Conservation (phyloP, 441 rosid genomes). For the Isatis lusitanica region DNA sequence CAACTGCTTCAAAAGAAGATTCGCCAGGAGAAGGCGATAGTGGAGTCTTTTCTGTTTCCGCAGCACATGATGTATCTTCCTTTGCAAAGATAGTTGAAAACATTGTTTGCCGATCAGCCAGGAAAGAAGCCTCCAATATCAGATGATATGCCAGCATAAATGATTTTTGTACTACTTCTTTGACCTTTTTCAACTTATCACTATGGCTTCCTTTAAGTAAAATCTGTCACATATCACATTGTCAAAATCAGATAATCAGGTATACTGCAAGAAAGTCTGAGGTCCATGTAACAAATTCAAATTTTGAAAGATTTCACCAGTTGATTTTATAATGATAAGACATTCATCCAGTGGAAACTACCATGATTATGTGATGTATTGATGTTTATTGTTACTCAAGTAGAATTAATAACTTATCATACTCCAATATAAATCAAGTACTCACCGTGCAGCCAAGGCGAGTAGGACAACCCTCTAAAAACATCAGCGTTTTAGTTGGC, state of each 20-base stretch:
- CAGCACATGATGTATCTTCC: constrained; percentile 36
- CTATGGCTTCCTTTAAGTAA: constrained; percentile 88
- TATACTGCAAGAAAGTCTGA: constrained; percentile 9
- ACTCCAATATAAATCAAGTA: constrained; percentile 22
- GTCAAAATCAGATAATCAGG: constrained; percentile 20
- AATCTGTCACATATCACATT: constrained; percentile 58
- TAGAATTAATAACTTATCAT: not conserved
- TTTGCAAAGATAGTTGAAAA: constrained; percentile 61
- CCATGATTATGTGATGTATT: not conserved
- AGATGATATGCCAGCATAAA: constrained; percentile 79
- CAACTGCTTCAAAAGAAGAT: constrained; percentile 37
- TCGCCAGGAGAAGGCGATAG: constrained; percentile 40
- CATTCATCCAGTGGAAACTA: not conserved
- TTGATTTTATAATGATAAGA: not conserved
- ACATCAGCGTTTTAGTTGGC: constrained; percentile 89
- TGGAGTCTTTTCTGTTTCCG: constrained; percentile 34
- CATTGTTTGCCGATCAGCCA: constrained; percentile 86
- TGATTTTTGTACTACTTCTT: constrained; percentile 73
- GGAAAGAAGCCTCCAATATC: constrained; percentile 89
- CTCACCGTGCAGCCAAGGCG: constrained; percentile 92
- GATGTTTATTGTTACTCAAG: not conserved
- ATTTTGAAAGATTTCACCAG: not conserved
- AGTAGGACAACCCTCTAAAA: constrained; percentile 83
- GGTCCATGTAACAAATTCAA: not conserved
- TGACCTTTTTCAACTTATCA: constrained; percentile 80